phyloP scores from a whole-genome alignment of 2,329 filamentous ascomycete genomes.

The Incumbomyces delicatus region DNA sequence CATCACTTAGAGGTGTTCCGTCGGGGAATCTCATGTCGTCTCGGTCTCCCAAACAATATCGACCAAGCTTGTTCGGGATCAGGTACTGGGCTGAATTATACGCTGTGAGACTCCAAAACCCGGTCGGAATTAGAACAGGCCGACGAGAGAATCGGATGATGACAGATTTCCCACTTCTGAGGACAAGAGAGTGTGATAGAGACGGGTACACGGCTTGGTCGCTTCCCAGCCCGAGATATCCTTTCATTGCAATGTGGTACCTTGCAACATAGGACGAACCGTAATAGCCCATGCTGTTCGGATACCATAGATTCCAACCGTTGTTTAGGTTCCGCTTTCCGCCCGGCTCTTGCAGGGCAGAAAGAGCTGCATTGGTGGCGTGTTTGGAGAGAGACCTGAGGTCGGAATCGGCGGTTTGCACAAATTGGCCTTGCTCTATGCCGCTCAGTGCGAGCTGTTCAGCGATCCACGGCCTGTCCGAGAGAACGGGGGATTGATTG shows the following conservation, averaged over 20 bases:
- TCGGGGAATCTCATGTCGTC: conserved; percentile 21
- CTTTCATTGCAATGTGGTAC: not conserved
- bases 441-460: too few species aligned
- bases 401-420: not conserved
- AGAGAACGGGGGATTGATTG: too few species aligned
- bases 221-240: not conserved
- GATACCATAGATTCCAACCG: not conserved
- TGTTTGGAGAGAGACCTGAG: not conserved
- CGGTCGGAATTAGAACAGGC: conserved; percentile 14
- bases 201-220: not conserved
- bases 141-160: conserved; percentile 20
- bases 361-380: not conserved
- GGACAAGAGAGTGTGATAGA: not conserved
- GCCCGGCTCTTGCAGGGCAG: not conserved
- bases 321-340: not conserved
- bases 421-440: too few species aligned
- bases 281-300: not conserved
- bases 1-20: conserved; percentile 13
- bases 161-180: conserved; percentile 5
- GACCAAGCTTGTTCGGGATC: conserved; percentile 18
- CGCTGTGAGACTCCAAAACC: conserved; percentile 20
- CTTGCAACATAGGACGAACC: not conserved
- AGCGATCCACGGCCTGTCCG: too few species aligned
- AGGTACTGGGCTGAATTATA: conserved; percentile 22
- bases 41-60: conserved; percentile 22